These are phyloP conservation scores for Leucogyrophana mollusca DNA, from an alignment of 768 basidiomycete genomes.

Conservation along the genomic window DNA sequence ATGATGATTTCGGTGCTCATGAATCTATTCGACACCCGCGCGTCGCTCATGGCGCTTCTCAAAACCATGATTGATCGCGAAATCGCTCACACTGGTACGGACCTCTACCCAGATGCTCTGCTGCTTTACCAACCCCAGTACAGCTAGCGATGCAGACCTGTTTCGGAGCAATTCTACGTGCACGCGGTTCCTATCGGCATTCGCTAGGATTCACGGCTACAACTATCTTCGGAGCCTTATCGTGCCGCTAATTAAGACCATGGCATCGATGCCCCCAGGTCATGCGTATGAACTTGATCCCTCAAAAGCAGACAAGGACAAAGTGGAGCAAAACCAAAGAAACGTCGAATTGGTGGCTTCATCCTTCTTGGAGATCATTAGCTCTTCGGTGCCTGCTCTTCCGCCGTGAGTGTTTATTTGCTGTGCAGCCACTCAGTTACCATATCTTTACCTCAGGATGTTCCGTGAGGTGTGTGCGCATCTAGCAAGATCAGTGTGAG, in stretches of 20 bases:
- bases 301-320: conserved; percentile 52
- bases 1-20: conserved; percentile 83
- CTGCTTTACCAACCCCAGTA: conserved; percentile 6
- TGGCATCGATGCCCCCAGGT: conserved; percentile 69
- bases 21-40: conserved; percentile 80
- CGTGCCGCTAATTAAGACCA: conserved; percentile 71
- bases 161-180: conserved; percentile 89
- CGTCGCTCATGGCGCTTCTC: conserved; percentile 68
- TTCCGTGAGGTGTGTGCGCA: conserved; percentile 86
- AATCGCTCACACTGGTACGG: conserved; percentile 69
- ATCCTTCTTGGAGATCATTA: conserved; percentile 73
- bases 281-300: conserved; percentile 82
- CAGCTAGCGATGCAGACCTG: conserved; percentile 77
- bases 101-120: not conserved
- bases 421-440: not conserved
- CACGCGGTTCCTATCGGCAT: conserved; percentile 82
- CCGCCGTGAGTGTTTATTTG: conserved; percentile 59
- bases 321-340: conserved; percentile 63
- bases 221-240: conserved; percentile 83
- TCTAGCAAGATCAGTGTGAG: conserved; percentile 77
- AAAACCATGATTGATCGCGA: conserved; percentile 87
- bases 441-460: conserved; percentile 49
- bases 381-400: conserved; percentile 63
- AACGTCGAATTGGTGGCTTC: conserved; percentile 74
- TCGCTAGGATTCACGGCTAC: conserved; percentile 89